A percentile compares a stretch with the other conserved stretches of the same genome.
Conservation (phyloP, 257 asterid species). For the Nicotiana tabacum region DNA sequence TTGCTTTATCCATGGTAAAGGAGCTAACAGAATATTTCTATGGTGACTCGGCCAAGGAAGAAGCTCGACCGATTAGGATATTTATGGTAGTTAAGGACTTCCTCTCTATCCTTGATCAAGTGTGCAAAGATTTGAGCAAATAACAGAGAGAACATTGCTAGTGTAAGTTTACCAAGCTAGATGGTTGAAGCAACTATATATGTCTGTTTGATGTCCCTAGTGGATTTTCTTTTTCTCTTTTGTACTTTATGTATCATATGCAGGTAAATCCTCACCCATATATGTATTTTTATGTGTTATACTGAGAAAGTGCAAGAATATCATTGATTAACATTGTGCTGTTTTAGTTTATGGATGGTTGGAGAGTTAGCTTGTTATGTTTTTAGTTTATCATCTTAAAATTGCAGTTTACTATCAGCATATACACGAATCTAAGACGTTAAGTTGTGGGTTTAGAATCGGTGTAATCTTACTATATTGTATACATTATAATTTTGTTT, state of each 20-base stretch:
- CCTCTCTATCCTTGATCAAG: slow-evolving; percentile 58
- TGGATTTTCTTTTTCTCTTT: not conserved
- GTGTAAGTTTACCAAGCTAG: not conserved
- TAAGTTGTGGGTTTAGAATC: not conserved
- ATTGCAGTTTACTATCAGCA: not conserved
- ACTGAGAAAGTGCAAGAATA: not conserved
- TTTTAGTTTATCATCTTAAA: not conserved
- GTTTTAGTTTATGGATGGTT: not conserved
- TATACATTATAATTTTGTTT: not conserved
- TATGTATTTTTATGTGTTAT: not conserved
- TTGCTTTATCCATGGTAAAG: slow-evolving; percentile 68
- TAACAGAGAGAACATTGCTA: slow-evolving; percentile 42
- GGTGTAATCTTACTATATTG: not conserved
- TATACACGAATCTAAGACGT: not conserved
- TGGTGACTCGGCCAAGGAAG: slow-evolving; percentile 69
- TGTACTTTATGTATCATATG: not conserved
- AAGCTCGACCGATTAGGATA: slow-evolving; percentile 56
- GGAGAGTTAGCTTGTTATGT: not conserved
- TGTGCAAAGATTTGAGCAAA: slow-evolving; percentile 62
- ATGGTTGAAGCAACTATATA: slow-evolving; percentile 10
- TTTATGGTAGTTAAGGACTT: slow-evolving; percentile 74
- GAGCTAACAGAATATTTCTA: slow-evolving; percentile 70
- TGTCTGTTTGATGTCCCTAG: not conserved
- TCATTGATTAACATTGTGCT: not conserved
- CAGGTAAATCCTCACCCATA: not conserved